These are phyloP conservation scores for Lentinula novae-zelandiae DNA, from an alignment of 1,284 basidiomycete genomes.

Conservation along the genomic window DNA sequence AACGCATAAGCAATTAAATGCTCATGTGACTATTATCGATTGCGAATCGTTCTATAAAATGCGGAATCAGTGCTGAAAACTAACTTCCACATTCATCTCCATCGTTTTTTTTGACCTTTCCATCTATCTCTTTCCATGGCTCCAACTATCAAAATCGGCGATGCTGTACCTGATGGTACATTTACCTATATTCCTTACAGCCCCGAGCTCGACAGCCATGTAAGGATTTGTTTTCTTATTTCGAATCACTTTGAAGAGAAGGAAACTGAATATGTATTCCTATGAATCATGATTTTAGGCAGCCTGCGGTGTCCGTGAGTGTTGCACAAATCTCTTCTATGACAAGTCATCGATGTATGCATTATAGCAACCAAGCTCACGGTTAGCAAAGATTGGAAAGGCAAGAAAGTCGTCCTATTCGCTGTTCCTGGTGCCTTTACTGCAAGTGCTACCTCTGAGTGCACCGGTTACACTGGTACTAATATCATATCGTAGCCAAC, in stretches of 20 bases:
- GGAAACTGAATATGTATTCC: constrained; percentile 8
- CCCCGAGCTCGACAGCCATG: constrained; percentile 61
- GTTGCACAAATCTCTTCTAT: not conserved
- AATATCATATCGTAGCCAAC: constrained; percentile 46
- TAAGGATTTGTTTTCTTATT: constrained; percentile 28
- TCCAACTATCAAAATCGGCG: constrained; percentile 47
- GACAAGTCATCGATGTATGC: constrained; percentile 1
- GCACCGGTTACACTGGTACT: not conserved
- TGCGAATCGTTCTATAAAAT: not conserved
- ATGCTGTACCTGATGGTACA: constrained; percentile 57
- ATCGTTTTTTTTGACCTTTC: not conserved
- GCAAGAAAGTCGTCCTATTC: constrained; percentile 81
- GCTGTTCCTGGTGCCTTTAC: constrained; percentile 80
- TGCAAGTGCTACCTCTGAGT: constrained; percentile 35
- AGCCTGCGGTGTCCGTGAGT: constrained; percentile 63
- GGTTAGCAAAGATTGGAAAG: constrained; percentile 66
- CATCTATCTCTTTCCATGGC: constrained; percentile 10
- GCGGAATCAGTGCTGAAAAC: not conserved
- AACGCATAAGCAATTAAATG: not conserved
- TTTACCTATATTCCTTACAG: constrained; percentile 67
- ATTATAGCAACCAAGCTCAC: constrained; percentile 44
- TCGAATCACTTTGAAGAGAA: constrained; percentile 15
- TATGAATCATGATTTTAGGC: constrained; percentile 27
- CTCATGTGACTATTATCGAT: not conserved
- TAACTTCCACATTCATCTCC: not conserved